Evolutionary conservation across 331 rosid genomes (phyloP).

Genomic region (Saraca asoca): DNA sequence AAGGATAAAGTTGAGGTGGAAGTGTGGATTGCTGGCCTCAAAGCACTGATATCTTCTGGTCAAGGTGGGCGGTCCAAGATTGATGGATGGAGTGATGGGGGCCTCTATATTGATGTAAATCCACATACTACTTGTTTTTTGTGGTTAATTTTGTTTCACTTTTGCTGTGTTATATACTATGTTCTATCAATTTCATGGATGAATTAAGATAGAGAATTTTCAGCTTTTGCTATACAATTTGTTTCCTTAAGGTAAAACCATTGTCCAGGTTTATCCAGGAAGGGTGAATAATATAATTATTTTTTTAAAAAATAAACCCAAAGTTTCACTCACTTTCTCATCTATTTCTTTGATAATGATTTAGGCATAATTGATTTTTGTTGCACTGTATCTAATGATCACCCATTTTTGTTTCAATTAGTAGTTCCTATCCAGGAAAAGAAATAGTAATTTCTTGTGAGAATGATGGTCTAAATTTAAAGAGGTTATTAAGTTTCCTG

Average conservation of each 20-base stretch:
- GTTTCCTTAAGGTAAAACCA: too few relatives aligned
- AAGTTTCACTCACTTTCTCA: not conserved
- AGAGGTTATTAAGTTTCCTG: constrained; percentile 15
- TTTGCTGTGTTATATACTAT: constrained; percentile 21
- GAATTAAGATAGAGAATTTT: constrained; percentile 14
- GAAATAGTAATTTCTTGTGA: not conserved
- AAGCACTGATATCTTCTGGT: constrained; percentile 73
- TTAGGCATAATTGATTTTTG: constrained; percentile 16
- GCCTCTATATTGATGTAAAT: constrained; percentile 83
- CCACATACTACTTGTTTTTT: constrained; percentile 31
- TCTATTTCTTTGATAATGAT: constrained; percentile 11
- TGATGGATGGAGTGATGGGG: constrained; percentile 98
- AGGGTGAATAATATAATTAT: constrained; percentile 11
- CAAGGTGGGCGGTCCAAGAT: constrained; percentile 97
- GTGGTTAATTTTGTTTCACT: constrained; percentile 17
- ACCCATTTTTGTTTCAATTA: too few relatives aligned
- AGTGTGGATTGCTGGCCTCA: constrained; percentile 94
- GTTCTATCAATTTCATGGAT: constrained; percentile 26
- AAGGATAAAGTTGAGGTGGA: constrained; percentile 96
- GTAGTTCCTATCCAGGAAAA: too few relatives aligned
- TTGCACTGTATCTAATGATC: too few relatives aligned
- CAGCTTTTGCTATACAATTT: constrained; percentile 9
- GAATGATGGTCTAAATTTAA: constrained; percentile 4
- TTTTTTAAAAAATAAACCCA: not conserved
- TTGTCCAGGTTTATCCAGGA: not conserved